These are phyloP conservation scores for Clitoria ternatea DNA, from an alignment of 306 rosid species.

Conservation along the genomic window DNA sequence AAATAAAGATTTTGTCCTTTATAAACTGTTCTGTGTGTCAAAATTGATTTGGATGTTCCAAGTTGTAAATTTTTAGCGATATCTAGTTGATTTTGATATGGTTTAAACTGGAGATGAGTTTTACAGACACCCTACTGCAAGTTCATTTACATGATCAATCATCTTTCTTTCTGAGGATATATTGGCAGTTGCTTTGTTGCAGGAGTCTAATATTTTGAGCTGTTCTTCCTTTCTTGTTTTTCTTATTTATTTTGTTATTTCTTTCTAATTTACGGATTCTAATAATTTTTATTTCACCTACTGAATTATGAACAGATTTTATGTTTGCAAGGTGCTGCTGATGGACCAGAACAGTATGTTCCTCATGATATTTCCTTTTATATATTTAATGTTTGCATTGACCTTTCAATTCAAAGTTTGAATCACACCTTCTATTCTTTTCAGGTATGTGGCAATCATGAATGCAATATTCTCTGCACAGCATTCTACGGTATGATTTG, in stretches of 20 bases:
- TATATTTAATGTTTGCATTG: slow-evolving; percentile 20
- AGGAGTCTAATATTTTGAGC: not conserved
- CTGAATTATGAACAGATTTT: slow-evolving; percentile 65
- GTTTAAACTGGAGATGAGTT: not conserved
- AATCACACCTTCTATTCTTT: slow-evolving; percentile 26
- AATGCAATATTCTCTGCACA: slow-evolving; percentile 96
- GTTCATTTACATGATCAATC: not conserved
- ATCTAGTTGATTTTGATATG: not conserved
- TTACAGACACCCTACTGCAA: not conserved
- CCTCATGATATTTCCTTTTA: slow-evolving; percentile 16
- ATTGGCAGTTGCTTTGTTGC: not conserved
- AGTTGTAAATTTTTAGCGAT: not conserved
- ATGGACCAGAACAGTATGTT: slow-evolving; percentile 94
- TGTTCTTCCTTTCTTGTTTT: not conserved
- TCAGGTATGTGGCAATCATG: slow-evolving; percentile 96
- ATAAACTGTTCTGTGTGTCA: not conserved
- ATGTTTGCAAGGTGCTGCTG: slow-evolving; percentile 87
- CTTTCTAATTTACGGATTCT: not conserved
- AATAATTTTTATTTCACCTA: slow-evolving; percentile 18
- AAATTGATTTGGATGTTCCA: slow-evolving; percentile 13
- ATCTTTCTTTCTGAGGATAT: slow-evolving; percentile 1
- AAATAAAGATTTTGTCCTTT: not conserved
- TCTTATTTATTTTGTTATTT: not conserved
- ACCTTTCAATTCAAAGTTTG: slow-evolving; percentile 1
- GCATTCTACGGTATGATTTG: slow-evolving; percentile 55